These are phyloP conservation scores for Metarhizium robertsii DNA, from an alignment of 2,329 filamentous ascomycete genomes.

Conservation along the genomic window DNA sequence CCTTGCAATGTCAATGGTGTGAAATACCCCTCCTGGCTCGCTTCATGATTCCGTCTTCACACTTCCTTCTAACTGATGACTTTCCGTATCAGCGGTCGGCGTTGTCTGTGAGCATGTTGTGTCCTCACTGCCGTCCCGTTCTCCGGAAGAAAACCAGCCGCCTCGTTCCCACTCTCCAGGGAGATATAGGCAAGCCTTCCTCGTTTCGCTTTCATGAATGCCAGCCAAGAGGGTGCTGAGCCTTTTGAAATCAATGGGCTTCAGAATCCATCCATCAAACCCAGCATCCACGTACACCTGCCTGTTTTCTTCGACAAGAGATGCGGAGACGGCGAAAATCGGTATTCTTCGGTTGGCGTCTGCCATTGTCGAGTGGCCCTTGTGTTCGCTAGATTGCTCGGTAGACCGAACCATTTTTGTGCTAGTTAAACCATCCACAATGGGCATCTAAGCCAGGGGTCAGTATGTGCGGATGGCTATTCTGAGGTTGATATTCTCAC, in stretches of 20 bases:
- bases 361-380: slow-evolving; percentile 48
- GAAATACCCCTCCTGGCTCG: background rate
- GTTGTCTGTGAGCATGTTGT: slow-evolving; percentile 15
- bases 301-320: slow-evolving; percentile 60
- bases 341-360: slow-evolving; percentile 57
- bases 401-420: slow-evolving; percentile 74
- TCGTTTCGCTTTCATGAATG: slow-evolving; percentile 50
- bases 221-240: slow-evolving; percentile 60
- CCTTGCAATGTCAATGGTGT: background rate
- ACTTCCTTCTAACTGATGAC: background rate
- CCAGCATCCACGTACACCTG: slow-evolving; percentile 65
- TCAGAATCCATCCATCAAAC: slow-evolving; percentile 87
- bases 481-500: slow-evolving; percentile 35
- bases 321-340: slow-evolving; percentile 82
- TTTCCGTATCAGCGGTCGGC: slow-evolving; percentile 15
- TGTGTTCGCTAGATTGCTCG: slow-evolving; percentile 44
- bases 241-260: slow-evolving; percentile 74
- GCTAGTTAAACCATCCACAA: slow-evolving; percentile 73
- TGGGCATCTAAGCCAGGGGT: slow-evolving; percentile 63
- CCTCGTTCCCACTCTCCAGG: slow-evolving; percentile 74
- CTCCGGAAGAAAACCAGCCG: slow-evolving; percentile 58
- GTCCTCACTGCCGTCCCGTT: slow-evolving; percentile 4
- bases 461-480: background rate
- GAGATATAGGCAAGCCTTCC: slow-evolving; percentile 56
- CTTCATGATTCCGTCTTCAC: background rate